phyloP scores from a whole-genome alignment of 2,329 filamentous ascomycete genomes.

The Juglanconis sp. region DNA sequence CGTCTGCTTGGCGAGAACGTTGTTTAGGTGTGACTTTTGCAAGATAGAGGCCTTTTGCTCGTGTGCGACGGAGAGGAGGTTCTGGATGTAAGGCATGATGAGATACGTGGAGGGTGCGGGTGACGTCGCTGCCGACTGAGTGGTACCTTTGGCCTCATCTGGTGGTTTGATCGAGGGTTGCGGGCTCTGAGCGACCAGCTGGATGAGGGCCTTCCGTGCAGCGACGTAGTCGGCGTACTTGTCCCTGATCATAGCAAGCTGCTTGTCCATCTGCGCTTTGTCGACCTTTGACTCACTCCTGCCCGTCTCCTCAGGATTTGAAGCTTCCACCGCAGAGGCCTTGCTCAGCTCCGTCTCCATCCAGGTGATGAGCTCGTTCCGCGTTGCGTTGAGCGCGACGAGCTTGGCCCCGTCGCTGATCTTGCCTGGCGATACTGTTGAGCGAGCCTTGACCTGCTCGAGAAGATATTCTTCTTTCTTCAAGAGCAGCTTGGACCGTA shows the following conservation, averaged over 20 bases:
- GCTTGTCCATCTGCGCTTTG: slow-evolving; percentile 33
- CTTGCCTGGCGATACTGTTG: slow-evolving; percentile 33
- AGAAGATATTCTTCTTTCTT: slow-evolving; percentile 55
- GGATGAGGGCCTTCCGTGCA: slow-evolving; percentile 46
- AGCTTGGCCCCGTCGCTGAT: slow-evolving; percentile 40
- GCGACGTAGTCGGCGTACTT: slow-evolving; percentile 54
- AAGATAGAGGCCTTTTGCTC: slow-evolving; percentile 56
- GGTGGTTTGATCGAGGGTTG: slow-evolving; percentile 27
- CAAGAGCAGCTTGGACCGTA: slow-evolving; percentile 56
- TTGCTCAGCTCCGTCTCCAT: slow-evolving; percentile 60
- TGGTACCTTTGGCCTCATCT: not conserved
- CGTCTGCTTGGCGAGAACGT: slow-evolving; percentile 46
- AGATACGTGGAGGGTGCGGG: slow-evolving; percentile 37
- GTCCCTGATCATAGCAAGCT: slow-evolving; percentile 46
- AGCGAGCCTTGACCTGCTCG: slow-evolving; percentile 41
- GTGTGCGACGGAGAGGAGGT: slow-evolving; percentile 49
- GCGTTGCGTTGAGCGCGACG: slow-evolving; percentile 52
- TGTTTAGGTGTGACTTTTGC: slow-evolving; percentile 56
- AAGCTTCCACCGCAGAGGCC: slow-evolving; percentile 34
- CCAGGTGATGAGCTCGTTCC: slow-evolving; percentile 62
- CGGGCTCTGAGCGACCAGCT: slow-evolving; percentile 32
- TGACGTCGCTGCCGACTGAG: not conserved
- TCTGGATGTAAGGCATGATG: slow-evolving; percentile 54
- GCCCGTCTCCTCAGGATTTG: slow-evolving; percentile 21
- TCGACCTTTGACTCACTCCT: slow-evolving; percentile 8